Percentiles rank a stretch among this genome's conserved stretches.
Conservation (phyloP, 2,329 filamentous ascomycete genomes). For the Incumbomyces lentus region DNA sequence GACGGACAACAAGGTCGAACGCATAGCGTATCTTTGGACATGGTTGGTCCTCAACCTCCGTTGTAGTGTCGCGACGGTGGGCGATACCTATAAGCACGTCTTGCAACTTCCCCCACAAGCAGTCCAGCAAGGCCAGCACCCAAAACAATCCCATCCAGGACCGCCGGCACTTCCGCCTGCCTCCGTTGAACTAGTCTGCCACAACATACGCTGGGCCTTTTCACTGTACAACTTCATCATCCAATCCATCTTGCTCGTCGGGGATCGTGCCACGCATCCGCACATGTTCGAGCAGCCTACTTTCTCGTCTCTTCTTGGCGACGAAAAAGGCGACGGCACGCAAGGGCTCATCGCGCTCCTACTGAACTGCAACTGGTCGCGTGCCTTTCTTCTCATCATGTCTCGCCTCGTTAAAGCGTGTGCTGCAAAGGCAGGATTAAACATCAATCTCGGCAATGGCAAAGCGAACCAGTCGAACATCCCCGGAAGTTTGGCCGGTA, state of each 20-base stretch:
- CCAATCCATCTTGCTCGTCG: conserved; percentile 41
- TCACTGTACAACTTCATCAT: conserved; percentile 51
- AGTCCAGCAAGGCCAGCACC: conserved; percentile 6
- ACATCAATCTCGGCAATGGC: conserved; percentile 41
- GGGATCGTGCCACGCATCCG: conserved; percentile 24
- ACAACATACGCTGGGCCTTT: conserved; percentile 68
- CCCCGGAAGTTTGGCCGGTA: conserved; percentile 1
- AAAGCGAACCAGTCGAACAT: background rate
- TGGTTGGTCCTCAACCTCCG: conserved; percentile 19
- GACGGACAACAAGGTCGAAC: background rate
- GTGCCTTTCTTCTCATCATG: conserved; percentile 58
- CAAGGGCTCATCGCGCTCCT: conserved; percentile 40
- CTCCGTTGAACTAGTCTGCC: conserved; percentile 60
- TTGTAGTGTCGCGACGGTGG: background rate
- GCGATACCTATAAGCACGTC: conserved; percentile 1
- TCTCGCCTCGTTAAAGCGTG: conserved; percentile 15
- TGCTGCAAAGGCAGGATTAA: conserved; percentile 40
- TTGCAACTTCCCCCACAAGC: too few relatives aligned
- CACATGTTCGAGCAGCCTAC: conserved; percentile 14
- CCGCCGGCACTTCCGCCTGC: conserved; percentile 36
- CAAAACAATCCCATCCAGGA: conserved; percentile 1
- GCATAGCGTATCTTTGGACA: conserved; percentile 16
- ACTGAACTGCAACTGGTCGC: conserved; percentile 62
- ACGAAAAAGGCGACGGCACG: conserved; percentile 16
- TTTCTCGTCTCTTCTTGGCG: conserved; percentile 8